Base-by-base conservation (phyloP, 2,329 filamentous ascomycete species). In the Phyllosticta capitalensis region DNA sequence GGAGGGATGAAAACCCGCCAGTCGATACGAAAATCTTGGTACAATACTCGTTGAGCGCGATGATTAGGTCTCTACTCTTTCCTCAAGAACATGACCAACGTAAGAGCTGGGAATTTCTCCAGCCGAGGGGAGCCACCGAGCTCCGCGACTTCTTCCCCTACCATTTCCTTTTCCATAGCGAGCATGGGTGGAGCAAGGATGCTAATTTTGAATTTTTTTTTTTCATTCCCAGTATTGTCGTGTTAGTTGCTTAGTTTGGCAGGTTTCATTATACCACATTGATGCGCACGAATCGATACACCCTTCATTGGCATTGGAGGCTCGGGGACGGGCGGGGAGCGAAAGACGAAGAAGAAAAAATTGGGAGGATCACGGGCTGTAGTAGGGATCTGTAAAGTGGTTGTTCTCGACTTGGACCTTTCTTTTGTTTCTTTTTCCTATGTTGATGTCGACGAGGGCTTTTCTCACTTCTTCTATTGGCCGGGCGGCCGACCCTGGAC, bases 1-100 rank as follows among this genome's bases (percentile, higher is more conserved):
- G 64, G 90, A 95, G 73, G 89, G 88, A 49, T 94, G 65, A 73
- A 62, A 17, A 28, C 56, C 20, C 21, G 21, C 19, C 30, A 24
- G 28, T 54, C 38, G 56, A 51, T 33, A 54, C 52, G 52, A 30
- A 14, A 33, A 49, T 59, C 38, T 38, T 24, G 52, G 30, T 52
- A 50, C 52, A 50, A 21, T 54, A 54, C 33, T 22, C 52, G 26
- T 54, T 30, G 52, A 54, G 51, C 38, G 52, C 50, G 26, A 54
- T 52, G 38, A 52, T 38, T 50, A 30, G 45, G 48, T 26, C 20
- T 30, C 48, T 51, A 33, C 12, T 20, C 30, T 22, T 59, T 59
- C 38, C 45, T 54, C 48, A 54, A 58, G 33, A 38, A 58, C 51
- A 59, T 28, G 45, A 53, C 56, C 58, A 53, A 52, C 58, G 58